These are phyloP conservation scores for Sporothrix curviconia DNA, from an alignment of 2,329 filamentous ascomycete species.

Conservation along the genomic window DNA sequence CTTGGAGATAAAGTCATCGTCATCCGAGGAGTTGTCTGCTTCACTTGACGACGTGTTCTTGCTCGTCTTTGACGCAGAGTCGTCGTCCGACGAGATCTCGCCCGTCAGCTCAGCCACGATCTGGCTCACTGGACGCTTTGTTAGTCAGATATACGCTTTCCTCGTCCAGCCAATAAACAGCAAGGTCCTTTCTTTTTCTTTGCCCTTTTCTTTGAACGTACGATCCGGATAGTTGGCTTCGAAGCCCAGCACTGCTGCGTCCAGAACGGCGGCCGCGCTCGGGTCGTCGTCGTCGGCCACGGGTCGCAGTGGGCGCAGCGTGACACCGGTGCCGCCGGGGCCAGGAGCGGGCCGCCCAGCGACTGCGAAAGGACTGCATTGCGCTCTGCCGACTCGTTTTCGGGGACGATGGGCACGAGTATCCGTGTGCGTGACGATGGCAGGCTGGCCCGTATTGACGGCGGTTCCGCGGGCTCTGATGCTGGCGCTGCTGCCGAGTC, in stretches of 20 bases:
- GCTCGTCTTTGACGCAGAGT: too few species aligned
- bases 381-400: neutral
- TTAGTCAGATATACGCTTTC: conserved; percentile 50
- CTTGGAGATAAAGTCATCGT: too few species aligned
- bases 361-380: neutral
- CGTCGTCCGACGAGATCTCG: neutral
- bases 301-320: neutral
- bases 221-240: conserved; percentile 45
- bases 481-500: neutral
- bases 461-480: neutral
- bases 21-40: too few species aligned
- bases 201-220: conserved; percentile 31
- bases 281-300: conserved; percentile 1
- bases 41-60: too few species aligned
- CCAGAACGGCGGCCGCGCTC: neutral
- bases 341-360: conserved; percentile 9
- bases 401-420: neutral
- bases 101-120: conserved; percentile 28
- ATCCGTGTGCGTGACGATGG: neutral
- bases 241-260: conserved; percentile 3
- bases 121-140: conserved; percentile 58
- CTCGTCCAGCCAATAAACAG: too few species aligned
- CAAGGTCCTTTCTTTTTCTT: neutral
- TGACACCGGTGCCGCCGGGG: neutral
- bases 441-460: neutral